Conservation (phyloP, 306 rosid genomes). For the Neltuma alba region DNA sequence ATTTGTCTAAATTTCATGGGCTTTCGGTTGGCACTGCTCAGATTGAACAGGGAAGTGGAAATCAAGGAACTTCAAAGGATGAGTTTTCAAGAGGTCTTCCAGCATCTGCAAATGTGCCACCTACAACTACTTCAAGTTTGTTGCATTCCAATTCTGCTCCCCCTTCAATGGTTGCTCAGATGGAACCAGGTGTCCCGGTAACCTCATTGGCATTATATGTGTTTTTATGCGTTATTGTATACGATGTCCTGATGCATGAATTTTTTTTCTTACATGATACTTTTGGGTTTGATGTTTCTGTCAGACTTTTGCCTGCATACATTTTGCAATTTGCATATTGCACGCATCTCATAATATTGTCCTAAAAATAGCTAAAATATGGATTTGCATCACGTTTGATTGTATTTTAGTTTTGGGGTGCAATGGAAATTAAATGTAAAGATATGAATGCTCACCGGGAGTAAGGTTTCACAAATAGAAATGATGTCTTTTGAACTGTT, state of each 20-base stretch:
- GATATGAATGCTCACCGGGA: not conserved
- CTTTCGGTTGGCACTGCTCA: constrained; percentile 60
- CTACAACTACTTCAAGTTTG: constrained; percentile 53
- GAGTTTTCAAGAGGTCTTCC: constrained; percentile 76
- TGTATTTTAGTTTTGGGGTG: not conserved
- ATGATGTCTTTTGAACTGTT: not conserved
- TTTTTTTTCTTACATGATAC: not conserved
- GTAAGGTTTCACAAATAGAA: not conserved
- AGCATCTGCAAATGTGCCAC: constrained; percentile 47
- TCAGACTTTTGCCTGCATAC: not conserved
- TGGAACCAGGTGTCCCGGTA: constrained; percentile 55
- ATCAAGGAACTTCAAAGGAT: constrained; percentile 59
- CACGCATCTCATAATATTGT: not conserved
- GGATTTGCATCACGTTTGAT: not conserved
- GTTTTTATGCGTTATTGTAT: not conserved
- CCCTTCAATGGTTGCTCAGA: constrained; percentile 51
- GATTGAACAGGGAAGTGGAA: constrained; percentile 57
- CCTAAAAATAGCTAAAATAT: not conserved
- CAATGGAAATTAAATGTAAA: not conserved
- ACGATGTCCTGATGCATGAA: not conserved
- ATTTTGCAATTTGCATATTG: not conserved
- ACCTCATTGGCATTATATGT: not conserved
- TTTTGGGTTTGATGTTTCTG: not conserved
- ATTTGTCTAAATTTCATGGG: constrained; percentile 57
- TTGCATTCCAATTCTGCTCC: constrained; percentile 55